Evolutionary conservation across 805 yeast species (phyloP), one percentile per base, ranked within the genome.

Genomic region (Ogataea paraovalis): DNA sequence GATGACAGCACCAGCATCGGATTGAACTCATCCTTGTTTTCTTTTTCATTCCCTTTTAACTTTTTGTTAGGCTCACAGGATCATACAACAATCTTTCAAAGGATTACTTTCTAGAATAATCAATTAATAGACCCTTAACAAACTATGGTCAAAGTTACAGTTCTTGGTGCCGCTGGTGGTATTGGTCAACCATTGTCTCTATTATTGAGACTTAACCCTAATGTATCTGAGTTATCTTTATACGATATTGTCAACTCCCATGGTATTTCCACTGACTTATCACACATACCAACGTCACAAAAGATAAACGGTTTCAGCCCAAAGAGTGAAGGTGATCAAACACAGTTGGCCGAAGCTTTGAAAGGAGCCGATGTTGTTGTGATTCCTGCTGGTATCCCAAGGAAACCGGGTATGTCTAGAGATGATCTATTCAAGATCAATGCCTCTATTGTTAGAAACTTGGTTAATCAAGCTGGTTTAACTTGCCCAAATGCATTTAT

Each of bases 111-210:
- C n/a, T n/a, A n/a, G n/a, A n/a, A n/a, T 30, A 12, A 30, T 4
- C 14, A 30, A 30, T 7, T 7, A 21, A 21, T 18, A 25, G 14
- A 19, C 12, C 5, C 9, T 7, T 20, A 16, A n/a, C 19, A 12
- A 4, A 16, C 21, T 12, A 57, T 55, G 59, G 55, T 57, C 21
- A 88, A 87, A 74, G 95, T 87, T 45, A 79, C 96, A 51, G 90
- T 88, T 49, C 75, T 83, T 43, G 96, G 96, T 55, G 96, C 96
- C 50, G 88, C 91, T 43, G 96, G 96, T 59, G 96, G 97, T 51
- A 89, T 89, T 64, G 97, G 97, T 47, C 96, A 90, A 74, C 95
- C 96, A 39, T 75, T 89, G 52, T 87, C 96, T 13, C 79, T 90
- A 46, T 75, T 89, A 53, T 73, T 89, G 58, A 89, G 89, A 69